Percentiles rank a stretch among this genome's conserved stretches.
These are phyloP conservation scores for Podila horticola DNA, from an alignment of 192 early-diverging fungal species.

Conservation along the genomic window DNA sequence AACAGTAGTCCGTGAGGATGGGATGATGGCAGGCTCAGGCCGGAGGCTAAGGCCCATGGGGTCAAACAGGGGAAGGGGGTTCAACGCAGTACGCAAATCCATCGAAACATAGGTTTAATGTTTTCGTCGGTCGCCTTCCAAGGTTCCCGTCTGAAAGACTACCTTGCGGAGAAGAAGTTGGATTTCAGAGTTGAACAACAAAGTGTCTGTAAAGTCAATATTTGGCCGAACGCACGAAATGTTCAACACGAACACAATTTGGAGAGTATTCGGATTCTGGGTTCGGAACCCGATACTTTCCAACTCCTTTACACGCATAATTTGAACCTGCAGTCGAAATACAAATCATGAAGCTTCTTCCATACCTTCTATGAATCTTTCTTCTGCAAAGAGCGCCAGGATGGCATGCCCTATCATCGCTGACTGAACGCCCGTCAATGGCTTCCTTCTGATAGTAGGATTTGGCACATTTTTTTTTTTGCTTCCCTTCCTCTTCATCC, in stretches of 20 bases:
- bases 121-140: too few relatives aligned
- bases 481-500: not conserved
- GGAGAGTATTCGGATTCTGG: too few relatives aligned
- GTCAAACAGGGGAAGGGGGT: too few relatives aligned
- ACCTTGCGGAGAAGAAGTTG: not conserved
- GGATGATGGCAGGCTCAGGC: too few relatives aligned
- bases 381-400: conserved; percentile 1
- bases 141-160: not conserved
- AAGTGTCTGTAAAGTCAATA: not conserved
- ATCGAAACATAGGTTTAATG: too few relatives aligned
- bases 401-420: conserved; percentile 4
- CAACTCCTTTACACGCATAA: not conserved
- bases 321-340: not conserved
- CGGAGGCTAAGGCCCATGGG: too few relatives aligned
- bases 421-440: too few relatives aligned
- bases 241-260: too few relatives aligned
- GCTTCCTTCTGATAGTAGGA: conserved; percentile 2
- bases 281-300: too few relatives aligned
- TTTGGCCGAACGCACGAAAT: too few relatives aligned
- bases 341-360: not conserved
- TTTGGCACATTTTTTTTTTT: not conserved
- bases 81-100: too few relatives aligned
- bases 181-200: not conserved
- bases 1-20: too few relatives aligned
- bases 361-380: not conserved